phyloP scores from a whole-genome alignment of 2,329 filamentous ascomycete genomes.

The Venturia asperata region DNA sequence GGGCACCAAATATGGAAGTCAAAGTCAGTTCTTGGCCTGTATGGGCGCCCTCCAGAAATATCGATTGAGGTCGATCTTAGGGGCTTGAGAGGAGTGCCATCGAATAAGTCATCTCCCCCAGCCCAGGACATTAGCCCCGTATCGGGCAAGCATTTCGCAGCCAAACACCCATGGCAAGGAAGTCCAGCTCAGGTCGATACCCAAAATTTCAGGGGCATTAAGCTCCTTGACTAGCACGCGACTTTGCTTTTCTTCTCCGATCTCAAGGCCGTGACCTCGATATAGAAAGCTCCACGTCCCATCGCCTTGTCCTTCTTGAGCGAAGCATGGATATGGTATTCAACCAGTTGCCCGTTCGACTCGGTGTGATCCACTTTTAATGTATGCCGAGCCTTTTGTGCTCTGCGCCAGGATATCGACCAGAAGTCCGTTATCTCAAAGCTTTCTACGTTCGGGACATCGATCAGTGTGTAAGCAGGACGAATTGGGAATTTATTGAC shows the following conservation, averaged over 20 bases:
- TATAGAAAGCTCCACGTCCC: background rate
- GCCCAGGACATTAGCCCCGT: too few species aligned
- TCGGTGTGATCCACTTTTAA: background rate
- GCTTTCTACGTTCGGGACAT: background rate
- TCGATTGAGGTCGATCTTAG: too few species aligned
- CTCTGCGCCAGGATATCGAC: background rate
- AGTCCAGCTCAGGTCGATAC: too few species aligned
- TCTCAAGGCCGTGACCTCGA: background rate
- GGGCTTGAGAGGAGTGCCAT: too few species aligned
- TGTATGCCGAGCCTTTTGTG: background rate
- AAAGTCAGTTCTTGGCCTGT: too few species aligned
- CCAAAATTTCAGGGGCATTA: too few species aligned
- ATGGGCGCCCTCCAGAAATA: too few species aligned
- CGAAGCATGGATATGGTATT: background rate
- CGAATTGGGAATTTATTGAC: background rate
- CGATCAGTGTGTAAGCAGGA: background rate
- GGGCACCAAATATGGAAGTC: too few species aligned
- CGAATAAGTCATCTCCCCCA: too few species aligned
- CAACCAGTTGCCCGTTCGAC: background rate
- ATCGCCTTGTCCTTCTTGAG: background rate
- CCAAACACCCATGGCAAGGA: too few species aligned
- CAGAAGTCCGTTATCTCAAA: background rate
- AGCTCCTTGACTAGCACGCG: too few species aligned
- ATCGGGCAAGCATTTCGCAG: too few species aligned
- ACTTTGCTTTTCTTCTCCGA: background rate